A percentile compares a stretch with the other conserved stretches of the same genome.
These are phyloP conservation scores for Corylus avellana DNA, from an alignment of 306 rosid species.

Conservation along the genomic window DNA sequence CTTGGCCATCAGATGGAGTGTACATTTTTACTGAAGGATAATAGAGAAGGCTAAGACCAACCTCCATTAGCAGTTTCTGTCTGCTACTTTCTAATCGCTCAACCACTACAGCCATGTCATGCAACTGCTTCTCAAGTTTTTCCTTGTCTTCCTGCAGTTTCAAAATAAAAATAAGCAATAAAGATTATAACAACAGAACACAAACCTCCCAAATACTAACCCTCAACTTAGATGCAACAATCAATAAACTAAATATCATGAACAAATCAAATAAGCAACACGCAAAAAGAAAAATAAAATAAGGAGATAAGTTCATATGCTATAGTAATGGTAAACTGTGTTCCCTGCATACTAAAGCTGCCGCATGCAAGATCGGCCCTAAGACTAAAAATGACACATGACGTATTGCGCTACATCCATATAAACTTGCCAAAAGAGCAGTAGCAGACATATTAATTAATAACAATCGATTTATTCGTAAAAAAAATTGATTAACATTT, in stretches of 20 bases:
- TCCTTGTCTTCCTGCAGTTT: slow-evolving; percentile 76
- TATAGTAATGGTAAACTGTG: not conserved
- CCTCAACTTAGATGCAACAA: slow-evolving; percentile 6
- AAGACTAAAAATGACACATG: not conserved
- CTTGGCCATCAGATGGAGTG: slow-evolving; percentile 27
- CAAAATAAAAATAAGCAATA: slow-evolving; percentile 5
- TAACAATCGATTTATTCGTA: not conserved
- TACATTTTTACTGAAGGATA: slow-evolving; percentile 6
- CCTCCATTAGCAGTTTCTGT: slow-evolving; percentile 91
- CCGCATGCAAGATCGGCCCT: not conserved
- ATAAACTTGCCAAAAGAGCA: not conserved
- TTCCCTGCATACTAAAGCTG: not conserved
- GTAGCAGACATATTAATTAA: not conserved
- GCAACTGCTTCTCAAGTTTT: slow-evolving; percentile 84
- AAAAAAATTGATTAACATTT: not conserved
- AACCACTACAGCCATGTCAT: slow-evolving; percentile 88
- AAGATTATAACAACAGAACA: slow-evolving; percentile 6
- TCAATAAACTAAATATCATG: not conserved
- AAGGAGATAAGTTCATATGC: not conserved
- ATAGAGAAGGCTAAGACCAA: slow-evolving; percentile 25
- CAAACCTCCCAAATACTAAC: not conserved
- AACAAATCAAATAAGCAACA: slow-evolving; percentile 24
- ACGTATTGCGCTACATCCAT: not conserved
- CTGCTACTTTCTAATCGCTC: slow-evolving; percentile 93
- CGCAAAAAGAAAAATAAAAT: slow-evolving; percentile 12